phyloP scores from a whole-genome alignment of 208 protist genomes.

The Acanthamoeba castellanii region DNA sequence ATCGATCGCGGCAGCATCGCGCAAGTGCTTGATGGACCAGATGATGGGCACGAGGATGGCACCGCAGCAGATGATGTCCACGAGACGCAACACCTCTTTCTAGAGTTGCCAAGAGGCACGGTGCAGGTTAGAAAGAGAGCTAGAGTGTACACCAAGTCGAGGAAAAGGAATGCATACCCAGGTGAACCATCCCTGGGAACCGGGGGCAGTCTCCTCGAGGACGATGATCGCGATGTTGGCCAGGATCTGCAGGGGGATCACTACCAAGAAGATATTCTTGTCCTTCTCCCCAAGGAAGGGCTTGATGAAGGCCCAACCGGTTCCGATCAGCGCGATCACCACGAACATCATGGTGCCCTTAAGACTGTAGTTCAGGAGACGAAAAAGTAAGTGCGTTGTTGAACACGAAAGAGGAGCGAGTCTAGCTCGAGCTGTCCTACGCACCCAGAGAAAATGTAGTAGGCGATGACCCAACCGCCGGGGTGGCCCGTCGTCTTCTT shows the following conservation, averaged over 20 bases:
- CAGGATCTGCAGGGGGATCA: slow-evolving; percentile 83
- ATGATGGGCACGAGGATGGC: slow-evolving; percentile 91
- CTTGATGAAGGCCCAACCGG: slow-evolving; percentile 91
- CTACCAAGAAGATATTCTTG: slow-evolving; percentile 89
- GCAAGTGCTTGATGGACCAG: slow-evolving; percentile 89
- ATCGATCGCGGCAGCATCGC: slow-evolving; percentile 67
- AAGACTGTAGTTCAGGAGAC: slow-evolving; percentile 55
- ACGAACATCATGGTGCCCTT: slow-evolving; percentile 89
- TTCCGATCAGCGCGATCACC: slow-evolving; percentile 89
- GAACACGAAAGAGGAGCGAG: background rate
- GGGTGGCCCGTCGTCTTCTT: slow-evolving; percentile 83
- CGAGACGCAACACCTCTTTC: slow-evolving; percentile 79
- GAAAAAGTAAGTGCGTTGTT: background rate
- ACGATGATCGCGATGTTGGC: slow-evolving; percentile 91
- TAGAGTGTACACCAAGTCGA: too few species aligned
- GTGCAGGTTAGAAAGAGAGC: too few species aligned
- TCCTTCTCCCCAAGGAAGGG: slow-evolving; percentile 88
- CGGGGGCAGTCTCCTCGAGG: slow-evolving; percentile 89
- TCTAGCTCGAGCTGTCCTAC: background rate
- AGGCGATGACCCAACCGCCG: slow-evolving; percentile 86
- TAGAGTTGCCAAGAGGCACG: background rate
- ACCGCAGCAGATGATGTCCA: slow-evolving; percentile 92
- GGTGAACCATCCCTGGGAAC: slow-evolving; percentile 84
- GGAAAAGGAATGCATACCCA: slow-evolving; percentile 78
- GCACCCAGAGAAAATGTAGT: slow-evolving; percentile 87